Evolutionary conservation across 208 protist genomes (phyloP), one percentile per base, ranked within the genome.

Genomic region (Leishmania lainsoni): DNA sequence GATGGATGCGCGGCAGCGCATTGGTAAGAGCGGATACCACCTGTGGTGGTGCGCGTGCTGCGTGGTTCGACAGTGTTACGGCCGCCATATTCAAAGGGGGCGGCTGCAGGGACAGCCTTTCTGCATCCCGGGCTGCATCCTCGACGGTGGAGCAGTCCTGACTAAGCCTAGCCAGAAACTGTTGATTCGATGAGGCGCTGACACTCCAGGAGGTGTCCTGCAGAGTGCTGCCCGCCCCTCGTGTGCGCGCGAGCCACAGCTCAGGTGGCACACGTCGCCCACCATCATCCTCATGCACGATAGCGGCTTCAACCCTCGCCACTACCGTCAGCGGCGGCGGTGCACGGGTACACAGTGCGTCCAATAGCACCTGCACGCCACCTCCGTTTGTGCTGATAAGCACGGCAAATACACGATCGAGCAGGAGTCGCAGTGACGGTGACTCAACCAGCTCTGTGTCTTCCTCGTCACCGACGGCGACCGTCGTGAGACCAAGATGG

Each of bases 401-500:
- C 5, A 83, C 70, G 1, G 80, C 78, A 32, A 92, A 86, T 14
- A 86, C 85, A 45, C 56, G 81, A 22, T 89, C 71, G 26, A 94
- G 42, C 20, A 92, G 73, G 22, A 80, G 78, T 16, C 20, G 79
- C 49, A 90, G 75, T 12, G 39, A 22, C n/a, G 49, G 6, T 17
- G 68, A 42, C 8, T 29, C 63, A 63, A 5, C 9, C 8, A 72
- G 17, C 68, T 89, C 83, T 12, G 78, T 16, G 1, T 85, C 85
- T 20, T 68, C 80, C n/a, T 85, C 78, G 39, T 88, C 68, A 12
- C 85, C 92, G 16, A 91, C 92, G 1, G 86, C 83, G 32, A 94
- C 88, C 14, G 82, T 90, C 35, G 91, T 88, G 14, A 91, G 79
- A 20, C 91, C 93, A 16, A 96, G 79, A 45, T 84, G 87, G 1